Base-by-base conservation (phyloP, 768 basidiomycete species). In the Amanita phalloides region DNA sequence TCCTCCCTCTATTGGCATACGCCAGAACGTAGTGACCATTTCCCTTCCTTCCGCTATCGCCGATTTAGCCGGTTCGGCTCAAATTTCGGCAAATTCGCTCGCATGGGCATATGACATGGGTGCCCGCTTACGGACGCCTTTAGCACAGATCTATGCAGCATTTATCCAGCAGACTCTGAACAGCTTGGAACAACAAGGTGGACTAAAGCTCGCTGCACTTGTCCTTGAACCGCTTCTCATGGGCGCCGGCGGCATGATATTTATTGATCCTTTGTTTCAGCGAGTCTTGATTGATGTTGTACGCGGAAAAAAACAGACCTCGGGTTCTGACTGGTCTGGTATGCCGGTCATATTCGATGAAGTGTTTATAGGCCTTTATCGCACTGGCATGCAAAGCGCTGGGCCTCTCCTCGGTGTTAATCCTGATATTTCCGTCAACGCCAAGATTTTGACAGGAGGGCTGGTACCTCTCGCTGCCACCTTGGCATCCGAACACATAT, bases 251-350 rank as follows among this genome's bases (percentile, higher is more conserved):
- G 95, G 95, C 0, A 97, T 97, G 95, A 73, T 92, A 28, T 97
- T 97, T 61, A 90, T 97, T 23, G 95, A 98, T 62, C 95, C 95
- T 7, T 81, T 98, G 39, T 97, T 95, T 75, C 95, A 98, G 64
- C 78, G 90, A 25, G 71, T 92, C 28, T 65, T 98, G 56, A 70
- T 97, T 37, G 91, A 96, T 58, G 76, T 81, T 2, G 87, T 90
- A 4, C 82, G 95, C 53, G 66, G 73, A 48, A 11, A 36, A 26
- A 35, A 21, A 5, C 63, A 4, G 56, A 64, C 6, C 55, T 63
- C 1, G 23, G 25, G 37, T 25, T 20, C 35, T 11, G 59, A 65
- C 4, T 86, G 82, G 81, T 71, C 69, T 4, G 86, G 87, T 3
- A 71, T 97, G 11, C 92, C 95, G 0, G 85, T 98, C 57, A 81